Evolutionary conservation across 2,329 filamentous ascomycete species (phyloP).

Genomic region (Microcyclospora pomicola): DNA sequence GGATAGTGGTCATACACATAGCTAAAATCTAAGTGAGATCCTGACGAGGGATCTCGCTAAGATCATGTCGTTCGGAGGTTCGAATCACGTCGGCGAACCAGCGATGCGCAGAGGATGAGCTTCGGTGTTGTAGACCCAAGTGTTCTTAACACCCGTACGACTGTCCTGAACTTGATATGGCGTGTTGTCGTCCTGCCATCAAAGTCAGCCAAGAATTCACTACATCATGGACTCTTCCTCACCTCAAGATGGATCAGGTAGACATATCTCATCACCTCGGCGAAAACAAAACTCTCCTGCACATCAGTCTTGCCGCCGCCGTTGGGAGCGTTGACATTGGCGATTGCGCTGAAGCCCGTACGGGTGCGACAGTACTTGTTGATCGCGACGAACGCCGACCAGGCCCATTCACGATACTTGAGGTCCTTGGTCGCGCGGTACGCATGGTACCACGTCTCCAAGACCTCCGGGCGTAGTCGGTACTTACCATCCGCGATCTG

Average conservation of each 20-base stretch:
- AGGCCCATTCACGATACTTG: conserved; percentile 19
- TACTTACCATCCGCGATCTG: conserved; percentile 6
- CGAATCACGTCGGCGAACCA: background rate
- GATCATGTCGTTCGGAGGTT: no score
- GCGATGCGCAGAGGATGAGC: background rate
- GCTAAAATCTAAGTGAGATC: no score
- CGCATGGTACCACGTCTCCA: conserved; percentile 23
- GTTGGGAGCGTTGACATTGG: conserved; percentile 11
- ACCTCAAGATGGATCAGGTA: conserved; percentile 15
- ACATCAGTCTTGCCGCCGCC: conserved; percentile 10
- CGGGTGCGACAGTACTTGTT: conserved; percentile 12
- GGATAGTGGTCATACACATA: no score
- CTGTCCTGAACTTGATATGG: background rate
- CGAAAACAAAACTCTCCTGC: conserved; percentile 14
- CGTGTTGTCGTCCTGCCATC: background rate
- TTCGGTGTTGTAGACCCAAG: background rate
- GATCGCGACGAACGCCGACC: conserved; percentile 14
- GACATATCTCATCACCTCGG: conserved; percentile 17
- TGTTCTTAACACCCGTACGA: background rate
- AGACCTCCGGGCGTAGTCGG: conserved; percentile 16
- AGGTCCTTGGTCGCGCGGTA: conserved; percentile 16
- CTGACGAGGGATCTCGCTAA: no score
- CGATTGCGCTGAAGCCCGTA: conserved; percentile 14
- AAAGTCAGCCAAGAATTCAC: no score
- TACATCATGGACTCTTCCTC: no score